These are phyloP conservation scores for Umbilicaria muhlenbergii DNA, from an alignment of 495 filamentous ascomycete genomes.

Conservation along the genomic window DNA sequence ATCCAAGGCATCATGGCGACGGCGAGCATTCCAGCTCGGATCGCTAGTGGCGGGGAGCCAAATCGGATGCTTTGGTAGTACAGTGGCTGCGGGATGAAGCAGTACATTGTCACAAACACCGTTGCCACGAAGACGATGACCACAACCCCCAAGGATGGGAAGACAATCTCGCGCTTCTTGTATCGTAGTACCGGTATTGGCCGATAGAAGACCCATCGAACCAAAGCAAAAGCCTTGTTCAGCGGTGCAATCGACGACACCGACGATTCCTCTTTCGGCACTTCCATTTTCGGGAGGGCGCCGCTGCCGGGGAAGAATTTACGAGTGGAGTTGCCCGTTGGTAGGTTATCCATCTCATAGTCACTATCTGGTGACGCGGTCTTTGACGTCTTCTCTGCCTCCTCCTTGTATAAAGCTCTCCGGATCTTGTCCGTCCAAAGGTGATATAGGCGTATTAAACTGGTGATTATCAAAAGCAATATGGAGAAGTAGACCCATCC, in stretches of 20 bases:
- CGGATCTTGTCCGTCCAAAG: conserved; percentile 79
- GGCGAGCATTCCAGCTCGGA: conserved; percentile 85
- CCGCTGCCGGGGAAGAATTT: conserved; percentile 57
- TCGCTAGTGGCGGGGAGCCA: conserved; percentile 79
- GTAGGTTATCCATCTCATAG: conserved; percentile 50
- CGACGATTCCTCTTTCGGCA: conserved; percentile 43
- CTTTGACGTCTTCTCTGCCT: conserved; percentile 37
- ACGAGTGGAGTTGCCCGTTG: conserved; percentile 46
- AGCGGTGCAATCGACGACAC: conserved; percentile 52
- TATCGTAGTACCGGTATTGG: conserved; percentile 56
- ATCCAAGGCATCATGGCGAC: conserved; percentile 94
- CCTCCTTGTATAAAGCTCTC: conserved; percentile 67
- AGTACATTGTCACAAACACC: conserved; percentile 62
- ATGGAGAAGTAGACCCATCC: conserved; percentile 79
- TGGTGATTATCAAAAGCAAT: conserved; percentile 46
- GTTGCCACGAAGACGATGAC: conserved; percentile 46
- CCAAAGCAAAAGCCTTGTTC: conserved; percentile 60
- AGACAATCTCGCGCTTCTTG: conserved; percentile 46
- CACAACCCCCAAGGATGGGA: conserved; percentile 60
- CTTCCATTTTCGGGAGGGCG: conserved; percentile 29
- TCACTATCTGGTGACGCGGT: conserved; percentile 46
- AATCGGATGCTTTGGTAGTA: conserved; percentile 70
- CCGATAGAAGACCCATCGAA: conserved; percentile 74
- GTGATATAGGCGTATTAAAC: conserved; percentile 58
- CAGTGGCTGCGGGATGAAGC: conserved; percentile 68